A percentile compares a stretch with the other conserved stretches of the same genome.
Conservation (phyloP, 257 asterid genomes). For the Orobanche coerulescens region DNA sequence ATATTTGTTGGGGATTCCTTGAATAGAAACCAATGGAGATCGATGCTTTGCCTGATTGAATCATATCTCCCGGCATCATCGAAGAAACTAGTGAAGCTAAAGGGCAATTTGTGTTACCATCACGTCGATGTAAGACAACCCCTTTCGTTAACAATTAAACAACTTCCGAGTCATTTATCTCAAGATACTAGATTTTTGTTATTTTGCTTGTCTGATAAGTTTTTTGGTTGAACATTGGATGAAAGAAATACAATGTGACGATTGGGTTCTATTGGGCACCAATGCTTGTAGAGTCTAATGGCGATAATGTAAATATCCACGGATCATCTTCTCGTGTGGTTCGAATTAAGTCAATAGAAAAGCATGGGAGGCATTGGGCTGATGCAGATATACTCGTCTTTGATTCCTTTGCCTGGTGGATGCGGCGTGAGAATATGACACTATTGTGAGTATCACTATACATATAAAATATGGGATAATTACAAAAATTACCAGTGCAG, state of each 20-base stretch:
- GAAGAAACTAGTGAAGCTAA: constrained; percentile 16
- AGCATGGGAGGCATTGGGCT: constrained; percentile 49
- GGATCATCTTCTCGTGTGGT: constrained; percentile 23
- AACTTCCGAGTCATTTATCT: no score
- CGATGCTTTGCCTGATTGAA: constrained; percentile 50
- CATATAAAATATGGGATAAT: no score
- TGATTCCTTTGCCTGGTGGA: constrained; percentile 56
- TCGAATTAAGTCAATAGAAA: constrained; percentile 35
- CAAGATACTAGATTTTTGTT: background rate
- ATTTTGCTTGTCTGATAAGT: background rate
- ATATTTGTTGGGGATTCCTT: constrained; percentile 68
- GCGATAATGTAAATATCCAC: constrained; percentile 36
- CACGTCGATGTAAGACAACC: constrained; percentile 29
- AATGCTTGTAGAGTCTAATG: constrained; percentile 49
- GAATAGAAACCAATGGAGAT: constrained; percentile 52
- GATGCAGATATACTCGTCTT: constrained; percentile 61
- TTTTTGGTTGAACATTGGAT: background rate
- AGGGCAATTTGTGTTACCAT: constrained; percentile 30
- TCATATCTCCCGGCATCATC: constrained; percentile 20
- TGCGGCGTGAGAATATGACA: constrained; percentile 20
- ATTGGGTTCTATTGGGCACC: constrained; percentile 71
- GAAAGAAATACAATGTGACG: constrained; percentile 54
- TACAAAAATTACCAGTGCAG: no score
- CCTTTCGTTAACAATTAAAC: background rate
- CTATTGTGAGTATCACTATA: constrained; percentile 40